Base-by-base conservation (phyloP, 75 land plant species). In the Larix kaempferi region DNA sequence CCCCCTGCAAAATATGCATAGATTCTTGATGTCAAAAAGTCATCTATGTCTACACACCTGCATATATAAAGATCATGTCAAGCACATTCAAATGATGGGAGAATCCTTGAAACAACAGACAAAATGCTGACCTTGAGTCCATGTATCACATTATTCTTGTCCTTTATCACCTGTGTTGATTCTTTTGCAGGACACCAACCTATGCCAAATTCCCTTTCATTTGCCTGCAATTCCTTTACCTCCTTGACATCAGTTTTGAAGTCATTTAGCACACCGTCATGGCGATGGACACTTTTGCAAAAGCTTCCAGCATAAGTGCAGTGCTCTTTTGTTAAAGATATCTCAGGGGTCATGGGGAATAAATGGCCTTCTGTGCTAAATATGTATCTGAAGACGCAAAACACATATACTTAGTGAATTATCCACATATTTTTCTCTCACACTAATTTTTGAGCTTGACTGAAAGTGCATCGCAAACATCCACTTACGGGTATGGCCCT, bases 311-410 rank as follows among this genome's bases (percentile, higher is more conserved):
- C 66, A 79, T 92, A 90, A 13, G 90, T 86, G 74, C 98, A 94
- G 78, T 88, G 93, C 77, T 92, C 99, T 57, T 65, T 76, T 6
- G 82, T 86, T 59, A 97, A 83, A 57, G 98, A 89, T 85, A 97
- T 97, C 82, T 97, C 92, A 17, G 98, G 98, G 17, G 95, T 84
- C 78, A 90, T 83, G 57, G 99, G 99, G 69, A 97, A 74, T 27
- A 92, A 82, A 83, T 97, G 99, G n/a, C 99, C 99, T 87, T 97
- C 99, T 26, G 99, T 97, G 72, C 86, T 94, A 78, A 97, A 97
- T 35, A 97, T 74, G 61, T 95, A 97, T 79, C 99, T 97, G 86
- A 11, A 79, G 78, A 52, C 26, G 2, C 6, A 49, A 52, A 44
- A 56, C n/a, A 78, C 29, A 62, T 59, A 19, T 59, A 33, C n/a